Evolutionary conservation across 441 rosid genomes (phyloP).

Genomic region (Bocquillonia castaneifolia): DNA sequence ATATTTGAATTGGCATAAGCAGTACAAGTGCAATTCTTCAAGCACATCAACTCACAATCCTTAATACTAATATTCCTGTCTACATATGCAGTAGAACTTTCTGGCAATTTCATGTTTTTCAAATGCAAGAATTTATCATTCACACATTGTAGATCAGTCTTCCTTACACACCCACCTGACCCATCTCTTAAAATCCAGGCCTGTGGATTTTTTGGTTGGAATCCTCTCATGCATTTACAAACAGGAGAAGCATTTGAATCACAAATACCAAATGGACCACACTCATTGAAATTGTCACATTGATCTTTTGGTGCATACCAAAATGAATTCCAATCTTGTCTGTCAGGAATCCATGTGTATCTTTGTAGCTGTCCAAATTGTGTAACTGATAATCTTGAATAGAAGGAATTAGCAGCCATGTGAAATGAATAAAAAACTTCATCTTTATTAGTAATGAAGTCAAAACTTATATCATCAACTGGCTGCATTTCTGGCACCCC

Average conservation of each 20-base stretch:
- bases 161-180: constrained; percentile 59
- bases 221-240: constrained; percentile 61
- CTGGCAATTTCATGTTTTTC: constrained; percentile 63
- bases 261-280: constrained; percentile 61
- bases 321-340: constrained; percentile 44
- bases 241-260: constrained; percentile 64
- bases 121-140: constrained; percentile 49
- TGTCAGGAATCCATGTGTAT: constrained; percentile 53
- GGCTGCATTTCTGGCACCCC: constrained; percentile 88
- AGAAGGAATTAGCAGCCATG: constrained; percentile 21
- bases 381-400: constrained; percentile 49
- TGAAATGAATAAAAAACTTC: constrained; percentile 50
- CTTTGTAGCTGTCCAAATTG: constrained; percentile 44
- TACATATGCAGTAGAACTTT: constrained; percentile 38
- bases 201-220: constrained; percentile 45
- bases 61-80: constrained; percentile 38
- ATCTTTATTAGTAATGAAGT: constrained; percentile 31
- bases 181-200: constrained; percentile 68
- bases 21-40: constrained; percentile 56
- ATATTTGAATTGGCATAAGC: constrained; percentile 58
- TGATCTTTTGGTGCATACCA: constrained; percentile 84
- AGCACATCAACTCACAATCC: constrained; percentile 50
- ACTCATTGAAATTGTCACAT: constrained; percentile 50
- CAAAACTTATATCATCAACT: constrained; percentile 34
- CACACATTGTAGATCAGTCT: constrained; percentile 38